phyloP scores from a whole-genome alignment of 2,329 filamentous ascomycete genomes.

The Monosporascus sp. region DNA sequence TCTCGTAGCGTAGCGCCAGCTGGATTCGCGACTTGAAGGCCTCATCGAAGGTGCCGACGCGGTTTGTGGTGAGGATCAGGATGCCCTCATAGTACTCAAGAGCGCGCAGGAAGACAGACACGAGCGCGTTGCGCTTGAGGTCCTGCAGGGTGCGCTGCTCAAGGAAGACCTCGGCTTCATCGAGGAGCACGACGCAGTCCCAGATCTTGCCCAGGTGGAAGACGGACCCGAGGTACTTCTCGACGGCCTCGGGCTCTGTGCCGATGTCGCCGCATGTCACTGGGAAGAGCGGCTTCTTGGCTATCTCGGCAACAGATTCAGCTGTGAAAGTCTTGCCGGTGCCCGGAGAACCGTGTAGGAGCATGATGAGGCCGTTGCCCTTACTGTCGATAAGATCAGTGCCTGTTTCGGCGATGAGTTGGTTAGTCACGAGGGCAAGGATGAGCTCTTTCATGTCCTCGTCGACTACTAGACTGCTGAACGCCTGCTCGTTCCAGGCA shows the following conservation, averaged over 20 bases:
- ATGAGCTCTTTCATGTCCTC: conserved; percentile 15
- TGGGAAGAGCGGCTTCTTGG: conserved; percentile 13
- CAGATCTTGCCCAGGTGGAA: conserved; percentile 16
- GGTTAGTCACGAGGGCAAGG: conserved; percentile 14
- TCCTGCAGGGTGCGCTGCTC: conserved; percentile 11
- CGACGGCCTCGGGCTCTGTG: conserved; percentile 12
- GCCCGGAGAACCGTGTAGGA: conserved; percentile 15
- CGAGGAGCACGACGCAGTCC: conserved; percentile 17
- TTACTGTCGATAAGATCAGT: conserved; percentile 10
- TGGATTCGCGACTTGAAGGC: conserved; percentile 18
- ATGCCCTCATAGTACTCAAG: conserved; percentile 39
- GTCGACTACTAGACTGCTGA: conserved; percentile 14
- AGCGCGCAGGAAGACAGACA: conserved; percentile 30
- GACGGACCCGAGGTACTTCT: conserved; percentile 16
- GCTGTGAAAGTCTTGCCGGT: conserved; percentile 19
- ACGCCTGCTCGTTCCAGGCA: conserved; percentile 16
- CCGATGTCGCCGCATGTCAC: conserved; percentile 22
- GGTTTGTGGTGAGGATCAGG: conserved; percentile 35
- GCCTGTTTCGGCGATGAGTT: conserved; percentile 4
- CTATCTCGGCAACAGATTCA: conserved; percentile 15
- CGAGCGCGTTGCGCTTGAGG: conserved; percentile 15
- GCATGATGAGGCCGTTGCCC: conserved; percentile 12
- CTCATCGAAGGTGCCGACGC: conserved; percentile 22
- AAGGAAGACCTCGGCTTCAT: conserved; percentile 18
- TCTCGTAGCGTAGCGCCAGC: conserved; percentile 14